Base-by-base conservation (phyloP, 352 stramenopile genomes). In the Globisporangium uncinulatum region DNA sequence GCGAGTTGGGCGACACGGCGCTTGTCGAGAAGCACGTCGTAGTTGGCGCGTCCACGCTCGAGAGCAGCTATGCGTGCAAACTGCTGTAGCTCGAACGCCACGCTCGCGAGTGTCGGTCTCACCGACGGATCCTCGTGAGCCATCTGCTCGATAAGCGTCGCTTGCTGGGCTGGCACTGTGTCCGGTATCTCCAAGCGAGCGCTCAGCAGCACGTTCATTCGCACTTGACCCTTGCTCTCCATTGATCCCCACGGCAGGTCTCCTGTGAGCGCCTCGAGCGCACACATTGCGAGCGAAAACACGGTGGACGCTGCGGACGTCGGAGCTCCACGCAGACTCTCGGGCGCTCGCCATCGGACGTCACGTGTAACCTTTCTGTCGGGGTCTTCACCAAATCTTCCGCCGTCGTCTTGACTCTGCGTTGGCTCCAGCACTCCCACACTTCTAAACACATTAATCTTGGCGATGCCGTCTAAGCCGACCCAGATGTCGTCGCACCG, bases 211-310 rank as follows among this genome's bases (percentile, higher is more conserved):
- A 19, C 21, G 43, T 13, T 15, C 8, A 19, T 10, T 29, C 15
- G 20, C 42, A 47, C 42, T 9, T 6, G 8, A 4, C 1, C 7
- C 7, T 47, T 17, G 7, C 0, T 24, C 3, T 41, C 13, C 0
- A 9, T 34, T 9, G 13, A 29, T 31, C 4, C 10, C 52, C 39
- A 52, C 7, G 42, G 53, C 8, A 42, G 10, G 19, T 45, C n/a
- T 6, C 53, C 53, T n/a, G 53, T 37, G 7, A 46, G 5, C 11
- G 31, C 29, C 37, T 59, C 53, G 8, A 45, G 2, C n/a, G 42
- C 37, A 20, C 42, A 51, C 53, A 59, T 52, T 11, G 29, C 42
- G 6, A 59, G 53, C 8, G 50, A 32, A 19, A 45, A 52, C 20
- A 59, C 43, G 24, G 15, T 52, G 24, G 42, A 47, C 6, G 42